Evolutionary conservation across 306 rosid species (phyloP).

Genomic region (Chamaecrista fasciculata): DNA sequence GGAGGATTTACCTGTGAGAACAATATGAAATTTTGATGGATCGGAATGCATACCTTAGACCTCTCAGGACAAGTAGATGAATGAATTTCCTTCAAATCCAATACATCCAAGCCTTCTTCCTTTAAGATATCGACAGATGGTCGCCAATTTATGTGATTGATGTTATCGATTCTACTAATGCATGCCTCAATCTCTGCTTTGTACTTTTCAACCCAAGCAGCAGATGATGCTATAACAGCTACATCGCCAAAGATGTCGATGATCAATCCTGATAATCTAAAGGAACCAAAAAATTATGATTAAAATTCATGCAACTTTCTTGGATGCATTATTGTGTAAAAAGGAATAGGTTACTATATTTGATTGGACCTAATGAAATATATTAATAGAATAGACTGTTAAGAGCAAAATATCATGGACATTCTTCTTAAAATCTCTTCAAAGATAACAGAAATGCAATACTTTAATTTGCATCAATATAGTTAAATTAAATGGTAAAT

Average conservation of each 20-base stretch:
- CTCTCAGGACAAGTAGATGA: slow-evolving; percentile 62
- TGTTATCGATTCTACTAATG: slow-evolving; percentile 42
- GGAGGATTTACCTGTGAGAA: background rate
- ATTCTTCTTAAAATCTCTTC: slow-evolving; percentile 3
- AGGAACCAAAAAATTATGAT: slow-evolving; percentile 23
- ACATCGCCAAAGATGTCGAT: slow-evolving; percentile 84
- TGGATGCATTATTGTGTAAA: slow-evolving; percentile 9
- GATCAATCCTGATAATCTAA: slow-evolving; percentile 85
- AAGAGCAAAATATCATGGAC: background rate
- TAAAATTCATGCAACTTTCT: slow-evolving; percentile 25
- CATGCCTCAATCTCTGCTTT: slow-evolving; percentile 67
- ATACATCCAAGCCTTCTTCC: slow-evolving; percentile 78
- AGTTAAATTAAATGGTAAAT: background rate
- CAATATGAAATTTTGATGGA: slow-evolving; percentile 12
- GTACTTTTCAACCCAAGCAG: slow-evolving; percentile 98
- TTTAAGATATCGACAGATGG: slow-evolving; percentile 80
- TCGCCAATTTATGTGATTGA: slow-evolving; percentile 80
- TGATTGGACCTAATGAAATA: slow-evolving; percentile 10
- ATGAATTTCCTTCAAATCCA: slow-evolving; percentile 46
- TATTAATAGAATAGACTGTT: background rate
- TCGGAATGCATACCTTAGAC: slow-evolving; percentile 54
- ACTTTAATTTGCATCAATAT: slow-evolving; percentile 1
- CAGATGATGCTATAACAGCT: slow-evolving; percentile 91
- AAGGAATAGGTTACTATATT: slow-evolving; percentile 2
- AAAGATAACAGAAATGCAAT: background rate